A percentile compares a stretch with the other conserved stretches of the same genome.
Conservation (phyloP, 2,329 filamentous ascomycete species). For the Talaromyces funiculosus region DNA sequence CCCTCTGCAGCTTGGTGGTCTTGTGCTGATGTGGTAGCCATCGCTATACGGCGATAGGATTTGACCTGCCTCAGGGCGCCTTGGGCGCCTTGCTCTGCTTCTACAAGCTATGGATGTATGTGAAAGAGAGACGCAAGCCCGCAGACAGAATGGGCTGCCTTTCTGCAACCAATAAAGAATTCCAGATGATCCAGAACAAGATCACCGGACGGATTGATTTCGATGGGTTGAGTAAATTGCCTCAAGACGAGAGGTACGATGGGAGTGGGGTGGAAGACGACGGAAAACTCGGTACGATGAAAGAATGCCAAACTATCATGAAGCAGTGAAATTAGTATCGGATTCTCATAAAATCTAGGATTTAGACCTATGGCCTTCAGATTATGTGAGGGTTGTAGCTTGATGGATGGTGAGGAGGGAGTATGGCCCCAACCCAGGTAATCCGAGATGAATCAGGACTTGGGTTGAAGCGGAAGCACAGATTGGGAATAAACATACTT, state of each 20-base stretch:
- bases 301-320: slow-evolving; percentile 1
- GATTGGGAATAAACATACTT: slow-evolving; percentile 30
- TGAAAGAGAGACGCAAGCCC: not conserved
- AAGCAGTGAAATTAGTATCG: not conserved
- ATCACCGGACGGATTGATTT: slow-evolving; percentile 17
- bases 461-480: slow-evolving; percentile 28
- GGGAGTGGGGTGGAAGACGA: slow-evolving; percentile 31
- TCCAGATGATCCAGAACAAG: not conserved
- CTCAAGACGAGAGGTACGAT: slow-evolving; percentile 13
- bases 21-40: slow-evolving; percentile 32
- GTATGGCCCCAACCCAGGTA: not conserved
- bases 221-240: slow-evolving; percentile 23
- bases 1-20: slow-evolving; percentile 20
- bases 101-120: slow-evolving; percentile 1
- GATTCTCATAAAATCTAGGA: not conserved
- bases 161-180: not conserved
- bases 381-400: not conserved
- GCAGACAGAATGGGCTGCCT: slow-evolving; percentile 1
- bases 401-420: not conserved
- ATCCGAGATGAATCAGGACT: slow-evolving; percentile 9
- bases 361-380: not conserved
- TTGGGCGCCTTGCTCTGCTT: slow-evolving; percentile 12
- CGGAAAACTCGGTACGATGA: slow-evolving; percentile 21
- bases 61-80: slow-evolving; percentile 7
- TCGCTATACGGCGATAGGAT: slow-evolving; percentile 25